Percentiles rank a stretch among this genome's conserved stretches.
Conservation (phyloP, 257 asterid species). For the Euphrasia confusa region DNA sequence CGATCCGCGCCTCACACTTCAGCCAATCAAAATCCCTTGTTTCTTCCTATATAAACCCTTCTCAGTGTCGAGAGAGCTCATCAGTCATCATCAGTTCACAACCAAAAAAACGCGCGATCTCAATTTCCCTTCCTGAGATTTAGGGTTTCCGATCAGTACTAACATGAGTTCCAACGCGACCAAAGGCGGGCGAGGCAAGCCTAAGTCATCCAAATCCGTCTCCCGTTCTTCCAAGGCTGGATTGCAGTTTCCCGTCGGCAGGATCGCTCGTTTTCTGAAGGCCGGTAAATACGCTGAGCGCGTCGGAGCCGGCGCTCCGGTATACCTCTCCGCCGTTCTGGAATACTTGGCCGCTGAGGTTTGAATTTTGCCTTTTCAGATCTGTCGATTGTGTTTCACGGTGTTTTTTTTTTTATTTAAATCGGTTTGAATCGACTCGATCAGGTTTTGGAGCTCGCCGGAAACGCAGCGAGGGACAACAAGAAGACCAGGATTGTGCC, state of each 20-base stretch:
- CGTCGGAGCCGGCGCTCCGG: conserved; percentile 19
- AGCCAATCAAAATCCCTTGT: background rate
- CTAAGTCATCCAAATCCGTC: conserved; percentile 13
- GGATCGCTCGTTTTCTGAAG: conserved; percentile 13
- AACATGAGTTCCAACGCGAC: conserved; percentile 11
- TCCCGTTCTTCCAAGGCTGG: conserved; percentile 17
- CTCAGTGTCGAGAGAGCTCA: background rate
- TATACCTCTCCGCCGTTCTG: conserved; percentile 14
- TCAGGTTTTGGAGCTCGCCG: conserved; percentile 18
- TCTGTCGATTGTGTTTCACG: background rate
- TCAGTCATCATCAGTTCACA: background rate
- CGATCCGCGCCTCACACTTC: background rate
- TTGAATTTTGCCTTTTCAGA: background rate
- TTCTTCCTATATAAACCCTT: conserved; percentile 7
- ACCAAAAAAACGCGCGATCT: background rate
- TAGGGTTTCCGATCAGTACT: conserved; percentile 1
- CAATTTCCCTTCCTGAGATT: background rate
- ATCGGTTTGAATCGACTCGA: background rate
- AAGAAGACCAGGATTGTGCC: conserved; percentile 17
- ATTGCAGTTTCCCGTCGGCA: conserved; percentile 13
- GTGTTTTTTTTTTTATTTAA: background rate
- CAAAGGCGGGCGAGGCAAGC: conserved; percentile 18
- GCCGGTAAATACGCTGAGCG: conserved; percentile 16
- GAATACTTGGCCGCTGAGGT: conserved; percentile 20
- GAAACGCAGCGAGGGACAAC: conserved; percentile 13